These are phyloP conservation scores for Chlorella sp. DNA, from an alignment of 139 green algal species.

Conservation along the genomic window DNA sequence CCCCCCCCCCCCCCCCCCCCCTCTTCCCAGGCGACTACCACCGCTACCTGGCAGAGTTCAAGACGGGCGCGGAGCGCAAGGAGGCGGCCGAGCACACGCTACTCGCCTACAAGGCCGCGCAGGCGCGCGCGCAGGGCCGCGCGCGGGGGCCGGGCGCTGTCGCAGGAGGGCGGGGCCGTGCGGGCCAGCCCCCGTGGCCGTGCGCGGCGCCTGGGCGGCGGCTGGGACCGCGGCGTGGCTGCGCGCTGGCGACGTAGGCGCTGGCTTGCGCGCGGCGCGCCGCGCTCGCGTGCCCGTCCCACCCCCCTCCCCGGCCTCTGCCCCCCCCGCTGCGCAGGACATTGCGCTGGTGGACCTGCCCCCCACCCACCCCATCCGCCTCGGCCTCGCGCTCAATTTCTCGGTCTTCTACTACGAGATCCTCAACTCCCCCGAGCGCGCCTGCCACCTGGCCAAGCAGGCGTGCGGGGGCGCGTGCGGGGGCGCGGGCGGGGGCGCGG, in stretches of 20 bases:
- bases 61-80: constrained; percentile 87
- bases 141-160: neutral
- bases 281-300: neutral
- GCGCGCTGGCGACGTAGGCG: too few species aligned
- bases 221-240: too few species aligned
- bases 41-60: constrained; percentile 98
- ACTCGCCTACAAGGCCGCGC: constrained; percentile 95
- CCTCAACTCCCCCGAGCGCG: constrained; percentile 96
- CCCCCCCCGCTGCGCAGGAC: constrained; percentile 67
- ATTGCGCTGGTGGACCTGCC: constrained; percentile 94
- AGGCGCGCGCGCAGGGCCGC: constrained; percentile 44
- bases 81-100: constrained; percentile 95
- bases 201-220: too few species aligned
- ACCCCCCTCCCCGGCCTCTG: neutral
- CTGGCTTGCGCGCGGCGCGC: neutral
- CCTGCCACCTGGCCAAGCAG: constrained; percentile 97
- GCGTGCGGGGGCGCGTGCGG: constrained; percentile 25
- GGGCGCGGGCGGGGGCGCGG: too few species aligned
- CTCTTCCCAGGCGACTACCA: constrained; percentile 93
- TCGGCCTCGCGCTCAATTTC: constrained; percentile 99
- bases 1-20: neutral
- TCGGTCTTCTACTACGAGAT: constrained; percentile 99
- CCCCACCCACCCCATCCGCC: constrained; percentile 96
- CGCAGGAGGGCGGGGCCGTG: too few species aligned
- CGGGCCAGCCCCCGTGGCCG: too few species aligned